Evolutionary conservation across 2,329 filamentous ascomycete genomes (phyloP), one percentile per base, ranked within the genome.

Genomic region (Colletotrichum lindemuthianum): DNA sequence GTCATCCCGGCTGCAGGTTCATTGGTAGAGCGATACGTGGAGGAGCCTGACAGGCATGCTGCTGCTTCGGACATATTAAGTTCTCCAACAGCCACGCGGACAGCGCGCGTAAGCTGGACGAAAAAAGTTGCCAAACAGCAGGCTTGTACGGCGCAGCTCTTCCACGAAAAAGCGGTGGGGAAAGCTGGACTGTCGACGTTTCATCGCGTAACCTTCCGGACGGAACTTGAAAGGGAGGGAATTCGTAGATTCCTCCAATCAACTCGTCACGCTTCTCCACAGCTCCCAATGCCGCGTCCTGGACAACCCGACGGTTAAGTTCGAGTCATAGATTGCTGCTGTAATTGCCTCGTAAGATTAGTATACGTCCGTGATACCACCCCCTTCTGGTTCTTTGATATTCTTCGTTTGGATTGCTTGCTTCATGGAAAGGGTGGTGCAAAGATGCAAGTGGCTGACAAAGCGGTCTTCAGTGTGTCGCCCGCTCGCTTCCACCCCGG

Each of bases 181-280:
- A 41, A 8, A 43, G 43, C 39, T 8, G 24, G n/a, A 44, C 39
- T 24, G 39, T 37, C 16, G 58, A 55, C 61, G 61, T 65, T 65
- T 65, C 61, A 65, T 61, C 61, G 58, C 58, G 51, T 58, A 47
- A 47, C 44, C 52, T 41, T 50, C 34, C 15, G 49, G 57, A 51
- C 41, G 51, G 51, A 65, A 24, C 24, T 24, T 24, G 24, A 24
- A 24, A 24, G 24, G 24, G 24, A 24, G 24, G 40, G 51, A 61
- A 47, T 33, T 43, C 43, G 24, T n/a, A 34, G 61, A 51, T 34
- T 51, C 51, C 50, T 56, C 58, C 58, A 65, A 65, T 65, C 58
- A 60, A 15, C 51, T 39, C 12, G 7, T 24, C 33, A 12, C 36
- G 45, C 39, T 61, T 56, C 51, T 15, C 57, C 58, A 61, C 51